Evolutionary conservation across 2,329 filamentous ascomycete genomes (phyloP).

Genomic region (Trichoderma sp.): DNA sequence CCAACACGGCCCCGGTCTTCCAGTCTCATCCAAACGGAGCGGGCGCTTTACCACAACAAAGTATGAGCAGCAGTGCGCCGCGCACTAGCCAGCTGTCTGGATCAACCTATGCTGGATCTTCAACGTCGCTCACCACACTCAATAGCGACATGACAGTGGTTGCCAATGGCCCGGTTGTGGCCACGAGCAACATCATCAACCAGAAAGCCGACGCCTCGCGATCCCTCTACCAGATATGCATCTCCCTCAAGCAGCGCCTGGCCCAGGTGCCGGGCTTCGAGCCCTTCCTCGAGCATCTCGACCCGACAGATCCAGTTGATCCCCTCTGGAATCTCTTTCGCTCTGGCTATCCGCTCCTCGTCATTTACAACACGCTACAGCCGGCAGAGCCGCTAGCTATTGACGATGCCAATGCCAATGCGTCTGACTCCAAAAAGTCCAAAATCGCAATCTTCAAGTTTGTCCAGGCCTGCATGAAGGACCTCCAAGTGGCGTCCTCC

Average conservation of each 20-base stretch:
- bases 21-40: constrained; percentile 50
- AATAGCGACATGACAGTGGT: constrained; percentile 46
- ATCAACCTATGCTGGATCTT: constrained; percentile 57
- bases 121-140: constrained; percentile 54
- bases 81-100: constrained; percentile 65
- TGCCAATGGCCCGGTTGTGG: constrained; percentile 63
- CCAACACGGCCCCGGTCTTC: constrained; percentile 59
- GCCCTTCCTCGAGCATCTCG: constrained; percentile 69
- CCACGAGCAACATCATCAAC: constrained; percentile 95
- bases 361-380: constrained; percentile 83
- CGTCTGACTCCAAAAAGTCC: constrained; percentile 70
- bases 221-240: constrained; percentile 94
- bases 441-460: constrained; percentile 94
- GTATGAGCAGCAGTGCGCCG: constrained; percentile 53
- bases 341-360: constrained; percentile 79
- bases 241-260: constrained; percentile 79
- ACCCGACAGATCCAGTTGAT: constrained; percentile 76
- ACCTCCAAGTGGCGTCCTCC: constrained; percentile 74
- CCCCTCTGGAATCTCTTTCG: constrained; percentile 87
- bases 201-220: constrained; percentile 88
- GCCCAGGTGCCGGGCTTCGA: constrained; percentile 83
- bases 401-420: constrained; percentile 58
- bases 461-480: constrained; percentile 81
- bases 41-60: constrained; percentile 44
- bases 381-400: constrained; percentile 69